These are phyloP conservation scores for Phialophora verrucosa DNA, from an alignment of 2,329 filamentous ascomycete species.

Conservation along the genomic window DNA sequence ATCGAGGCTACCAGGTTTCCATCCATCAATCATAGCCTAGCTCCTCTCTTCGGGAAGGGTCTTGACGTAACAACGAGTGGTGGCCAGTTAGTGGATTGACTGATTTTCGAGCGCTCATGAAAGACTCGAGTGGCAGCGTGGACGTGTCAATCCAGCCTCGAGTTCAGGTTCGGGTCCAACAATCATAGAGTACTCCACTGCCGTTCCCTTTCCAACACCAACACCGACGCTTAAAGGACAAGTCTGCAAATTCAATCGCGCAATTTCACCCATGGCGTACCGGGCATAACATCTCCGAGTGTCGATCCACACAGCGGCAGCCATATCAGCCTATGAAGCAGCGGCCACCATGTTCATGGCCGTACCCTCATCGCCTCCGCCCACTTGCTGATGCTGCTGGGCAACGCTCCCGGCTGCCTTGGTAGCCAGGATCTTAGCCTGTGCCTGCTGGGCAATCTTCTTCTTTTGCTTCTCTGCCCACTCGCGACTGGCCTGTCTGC, in stretches of 20 bases:
- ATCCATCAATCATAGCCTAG: neutral
- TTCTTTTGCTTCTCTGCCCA: constrained; percentile 46
- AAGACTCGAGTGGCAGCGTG: constrained; percentile 4
- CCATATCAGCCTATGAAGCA: constrained; percentile 12
- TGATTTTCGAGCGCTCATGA: neutral
- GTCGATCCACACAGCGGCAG: neutral
- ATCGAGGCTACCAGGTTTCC: no score
- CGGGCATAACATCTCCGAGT: neutral
- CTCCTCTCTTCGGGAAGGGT: neutral
- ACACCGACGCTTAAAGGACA: constrained; percentile 8
- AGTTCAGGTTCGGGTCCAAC: neutral
- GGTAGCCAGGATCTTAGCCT: constrained; percentile 17
- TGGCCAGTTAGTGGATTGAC: constrained; percentile 3
- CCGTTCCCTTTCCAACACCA: constrained; percentile 2
- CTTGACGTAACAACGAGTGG: neutral
- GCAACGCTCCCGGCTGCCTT: neutral
- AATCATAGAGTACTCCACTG: constrained; percentile 1
- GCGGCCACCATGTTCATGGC: neutral
- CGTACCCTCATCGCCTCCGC: neutral
- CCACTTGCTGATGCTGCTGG: neutral
- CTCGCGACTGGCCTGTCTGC: constrained; percentile 44
- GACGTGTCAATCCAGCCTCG: neutral
- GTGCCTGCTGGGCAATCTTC: constrained; percentile 30
- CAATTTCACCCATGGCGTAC: neutral
- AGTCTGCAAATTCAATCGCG: neutral